phyloP scores from a whole-genome alignment of 1,139 yeast species.

The Candida tropicalis region DNA sequence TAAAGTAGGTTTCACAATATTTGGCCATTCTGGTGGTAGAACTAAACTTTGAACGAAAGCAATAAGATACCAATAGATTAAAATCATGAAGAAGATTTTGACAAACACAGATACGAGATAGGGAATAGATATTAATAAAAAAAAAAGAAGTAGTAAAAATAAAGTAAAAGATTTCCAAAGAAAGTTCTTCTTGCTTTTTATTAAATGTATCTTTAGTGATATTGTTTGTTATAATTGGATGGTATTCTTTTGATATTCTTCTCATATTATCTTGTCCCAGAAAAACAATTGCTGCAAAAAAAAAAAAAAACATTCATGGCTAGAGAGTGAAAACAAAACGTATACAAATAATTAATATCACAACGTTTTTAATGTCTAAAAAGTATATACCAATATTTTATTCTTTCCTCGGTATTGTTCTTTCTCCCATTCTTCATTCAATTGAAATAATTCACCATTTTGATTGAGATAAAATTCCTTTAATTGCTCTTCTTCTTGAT shows the following conservation, averaged over 20 bases:
- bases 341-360: too few relatives aligned
- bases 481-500: constrained; percentile 21
- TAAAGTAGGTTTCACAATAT: constrained; percentile 14
- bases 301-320: not conserved
- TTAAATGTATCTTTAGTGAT: too few relatives aligned
- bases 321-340: too few relatives aligned
- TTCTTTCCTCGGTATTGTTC: constrained; percentile 25
- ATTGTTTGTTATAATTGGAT: too few relatives aligned
- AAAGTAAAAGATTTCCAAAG: too few relatives aligned
- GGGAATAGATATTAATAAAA: too few relatives aligned
- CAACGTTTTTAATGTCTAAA: constrained; percentile 6
- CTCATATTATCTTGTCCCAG: too few relatives aligned
- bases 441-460: constrained; percentile 39
- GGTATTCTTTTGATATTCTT: too few relatives aligned
- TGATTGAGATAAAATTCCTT: constrained; percentile 35
- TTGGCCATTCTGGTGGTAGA: constrained; percentile 17
- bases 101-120: too few relatives aligned
- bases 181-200: too few relatives aligned
- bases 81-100: not conserved
- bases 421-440: constrained; percentile 28
- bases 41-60: constrained; percentile 6
- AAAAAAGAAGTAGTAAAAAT: not conserved
- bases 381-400: constrained; percentile 39
- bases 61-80: not conserved
- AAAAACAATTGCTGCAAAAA: too few relatives aligned